Conservation (phyloP, 352 stramenopile genomes). For the Globisporangium nagaii region DNA sequence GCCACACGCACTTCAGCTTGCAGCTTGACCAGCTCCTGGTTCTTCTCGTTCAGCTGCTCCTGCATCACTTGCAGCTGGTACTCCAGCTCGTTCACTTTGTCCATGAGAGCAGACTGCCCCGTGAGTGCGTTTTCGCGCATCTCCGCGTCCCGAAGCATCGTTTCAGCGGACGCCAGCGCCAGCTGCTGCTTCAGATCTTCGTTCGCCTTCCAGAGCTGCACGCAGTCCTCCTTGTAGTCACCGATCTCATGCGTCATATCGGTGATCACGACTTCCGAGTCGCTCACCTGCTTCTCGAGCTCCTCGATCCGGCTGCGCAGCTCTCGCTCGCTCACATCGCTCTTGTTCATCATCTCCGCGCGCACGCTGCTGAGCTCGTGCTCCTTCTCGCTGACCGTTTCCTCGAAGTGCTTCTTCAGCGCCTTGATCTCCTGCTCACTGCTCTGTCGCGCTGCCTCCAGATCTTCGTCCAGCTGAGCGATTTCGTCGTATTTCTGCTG, state of each 20-base stretch:
- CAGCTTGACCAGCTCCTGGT: constrained; percentile 36
- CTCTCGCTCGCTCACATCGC: constrained; percentile 11
- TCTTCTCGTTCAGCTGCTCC: constrained; percentile 56
- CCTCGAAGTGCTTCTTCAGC: constrained; percentile 11
- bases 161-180: constrained; percentile 43
- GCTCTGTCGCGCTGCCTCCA: constrained; percentile 4
- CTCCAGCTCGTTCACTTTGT: constrained; percentile 57
- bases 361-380: constrained; percentile 17
- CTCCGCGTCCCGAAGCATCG: constrained; percentile 54
- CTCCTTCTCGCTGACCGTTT: constrained; percentile 19
- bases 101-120: constrained; percentile 35
- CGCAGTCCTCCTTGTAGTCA: constrained; percentile 79
- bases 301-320: constrained; percentile 28
- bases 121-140: constrained; percentile 51
- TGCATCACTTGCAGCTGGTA: constrained; percentile 53
- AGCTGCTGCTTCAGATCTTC: constrained; percentile 79
- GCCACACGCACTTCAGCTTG: constrained; percentile 21
- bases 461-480: constrained; percentile 10
- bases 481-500: constrained; percentile 29
- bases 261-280: constrained; percentile 17
- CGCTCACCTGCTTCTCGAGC: constrained; percentile 27
- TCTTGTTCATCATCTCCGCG: constrained; percentile 16
- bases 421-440: constrained; percentile 11
- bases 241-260: constrained; percentile 49
- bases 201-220: constrained; percentile 72